Base-by-base conservation (phyloP, 2,329 filamentous ascomycete species). In the Trematosphaeria pertusa region DNA sequence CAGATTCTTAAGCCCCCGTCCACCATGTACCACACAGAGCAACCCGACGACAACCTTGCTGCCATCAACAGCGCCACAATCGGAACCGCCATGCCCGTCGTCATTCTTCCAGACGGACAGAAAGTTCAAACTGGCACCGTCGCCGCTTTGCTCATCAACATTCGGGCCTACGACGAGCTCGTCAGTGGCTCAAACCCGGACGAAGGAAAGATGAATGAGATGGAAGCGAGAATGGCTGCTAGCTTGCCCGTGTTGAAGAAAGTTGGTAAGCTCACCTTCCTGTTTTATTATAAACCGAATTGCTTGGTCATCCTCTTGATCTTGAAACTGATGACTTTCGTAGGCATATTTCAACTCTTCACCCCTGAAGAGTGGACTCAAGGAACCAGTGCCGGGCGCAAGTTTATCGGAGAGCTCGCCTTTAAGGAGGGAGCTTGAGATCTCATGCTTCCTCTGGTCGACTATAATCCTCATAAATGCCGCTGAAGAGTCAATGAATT, bases 81-180 rank as follows among this genome's bases (percentile, higher is more conserved):
- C 19, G 45, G 49, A 7, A 35, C 37, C 17, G 15, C 17, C 2
- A 52, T 52, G 41, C 40, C 46, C n/a, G 32, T 35, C 18, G 45
- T 48, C 20, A 48, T 41, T 1, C 34, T 52, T 11, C 45, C 49
- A 5, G 45, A 48, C 24, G 39, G 40, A 10, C 30, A 31, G 10
- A 41, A 33, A 15, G 40, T 48, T 5, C 45, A 52, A 33, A 48
- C 49, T 3, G 49, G 46, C 26, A 52, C 49, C 19, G 41, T 52
- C 9, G 45, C 33, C 4, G 40, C 45, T 5, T 32, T 52, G 20
- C 35, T 48, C 15, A 39, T 42, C n/a, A 37, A 48, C 35, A 48
- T 48, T 17, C 35, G 31, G n/a, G 33, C 17, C 4, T 48, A 48
- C 17, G 45, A 48, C 35, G 45, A 48, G 35, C 24, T 37, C 17